A percentile compares a stretch with the other conserved stretches of the same genome.
Conservation (phyloP, 352 stramenopile genomes). For the Thalassiosira sp. region DNA sequence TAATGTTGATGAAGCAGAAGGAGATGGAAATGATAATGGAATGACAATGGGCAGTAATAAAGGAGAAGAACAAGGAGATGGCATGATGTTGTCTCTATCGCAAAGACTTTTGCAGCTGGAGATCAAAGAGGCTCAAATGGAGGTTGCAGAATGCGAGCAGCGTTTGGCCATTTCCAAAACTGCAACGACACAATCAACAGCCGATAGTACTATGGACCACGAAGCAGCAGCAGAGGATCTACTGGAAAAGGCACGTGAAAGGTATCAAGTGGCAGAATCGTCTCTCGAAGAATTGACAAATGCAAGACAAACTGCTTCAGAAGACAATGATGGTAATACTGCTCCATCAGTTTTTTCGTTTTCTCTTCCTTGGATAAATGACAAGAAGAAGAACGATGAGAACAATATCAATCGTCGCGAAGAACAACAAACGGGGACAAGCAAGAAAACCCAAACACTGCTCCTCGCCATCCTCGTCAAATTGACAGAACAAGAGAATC, state of each 20-base stretch:
- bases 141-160: conserved; percentile 73
- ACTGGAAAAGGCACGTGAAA: conserved; percentile 36
- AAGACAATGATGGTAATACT: too few relatives aligned
- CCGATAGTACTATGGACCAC: conserved; percentile 10
- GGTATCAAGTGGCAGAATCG: conserved; percentile 28
- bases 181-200: conserved; percentile 3
- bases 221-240: conserved; percentile 4
- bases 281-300: conserved; percentile 25
- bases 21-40: conserved; percentile 25
- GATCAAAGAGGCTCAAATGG: conserved; percentile 67
- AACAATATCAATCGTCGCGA: neutral
- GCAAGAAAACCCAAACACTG: conserved; percentile 3
- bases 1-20: neutral
- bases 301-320: neutral
- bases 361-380: too few relatives aligned
- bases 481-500: conserved; percentile 47
- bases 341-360: too few relatives aligned
- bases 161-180: conserved; percentile 53
- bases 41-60: neutral
- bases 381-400: neutral
- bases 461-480: conserved; percentile 49
- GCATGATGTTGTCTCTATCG: conserved; percentile 41
- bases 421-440: conserved; percentile 5
- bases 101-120: conserved; percentile 67
- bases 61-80: conserved; percentile 12